These are phyloP conservation scores for Penicillium capsulatum DNA, from an alignment of 2,329 filamentous ascomycete species.

Conservation along the genomic window DNA sequence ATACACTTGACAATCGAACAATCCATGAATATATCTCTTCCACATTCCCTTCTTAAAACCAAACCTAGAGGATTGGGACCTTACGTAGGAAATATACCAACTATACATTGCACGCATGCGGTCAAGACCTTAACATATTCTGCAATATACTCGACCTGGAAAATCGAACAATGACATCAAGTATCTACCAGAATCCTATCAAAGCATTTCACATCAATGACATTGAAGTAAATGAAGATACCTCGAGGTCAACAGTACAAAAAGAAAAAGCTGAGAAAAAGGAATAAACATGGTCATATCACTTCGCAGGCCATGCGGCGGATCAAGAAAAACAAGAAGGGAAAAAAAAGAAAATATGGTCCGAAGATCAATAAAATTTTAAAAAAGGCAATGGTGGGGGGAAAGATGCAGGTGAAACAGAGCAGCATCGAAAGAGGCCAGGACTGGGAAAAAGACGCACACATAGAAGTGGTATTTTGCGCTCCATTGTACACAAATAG, in stretches of 20 bases:
- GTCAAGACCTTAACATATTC: too few species aligned
- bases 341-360: slow-evolving; percentile 8
- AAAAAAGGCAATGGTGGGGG: slow-evolving; percentile 9
- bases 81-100: too few species aligned
- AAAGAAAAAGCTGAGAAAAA: slow-evolving; percentile 10
- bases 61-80: too few species aligned
- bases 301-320: slow-evolving; percentile 17
- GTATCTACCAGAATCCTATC: not conserved
- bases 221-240: slow-evolving; percentile 17
- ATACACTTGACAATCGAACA: too few species aligned
- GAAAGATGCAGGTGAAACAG: slow-evolving; percentile 15
- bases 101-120: too few species aligned
- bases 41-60: too few species aligned
- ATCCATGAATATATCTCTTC: too few species aligned
- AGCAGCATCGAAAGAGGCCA: slow-evolving; percentile 11
- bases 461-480: slow-evolving; percentile 36
- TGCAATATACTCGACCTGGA: too few species aligned
- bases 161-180: not conserved
- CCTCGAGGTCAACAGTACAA: slow-evolving; percentile 17
- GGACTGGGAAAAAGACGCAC: slow-evolving; percentile 21
- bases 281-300: slow-evolving; percentile 16
- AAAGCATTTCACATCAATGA: slow-evolving; percentile 16
- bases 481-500: slow-evolving; percentile 39
- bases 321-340: slow-evolving; percentile 11
- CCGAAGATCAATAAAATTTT: slow-evolving; percentile 12